Evolutionary conservation across 2,329 filamentous ascomycete genomes (phyloP).

Genomic region (Metarhizium brunneum): DNA sequence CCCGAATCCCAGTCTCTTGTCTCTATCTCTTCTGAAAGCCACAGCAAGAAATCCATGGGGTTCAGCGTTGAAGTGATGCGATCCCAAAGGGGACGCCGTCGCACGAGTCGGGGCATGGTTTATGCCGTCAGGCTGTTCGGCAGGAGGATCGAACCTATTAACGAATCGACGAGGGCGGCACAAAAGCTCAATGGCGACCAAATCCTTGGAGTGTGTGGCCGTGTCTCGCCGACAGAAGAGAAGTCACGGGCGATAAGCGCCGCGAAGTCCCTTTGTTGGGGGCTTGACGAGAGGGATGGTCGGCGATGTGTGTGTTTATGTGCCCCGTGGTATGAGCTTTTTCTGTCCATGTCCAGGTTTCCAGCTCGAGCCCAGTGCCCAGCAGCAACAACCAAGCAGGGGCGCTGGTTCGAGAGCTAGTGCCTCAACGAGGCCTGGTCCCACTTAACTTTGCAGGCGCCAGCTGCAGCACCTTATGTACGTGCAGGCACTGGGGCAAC

Average conservation of each 20-base stretch:
- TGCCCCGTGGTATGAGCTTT: not conserved
- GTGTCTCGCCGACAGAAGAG: not conserved
- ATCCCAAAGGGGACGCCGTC: slow-evolving; percentile 68
- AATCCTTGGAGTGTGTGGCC: not conserved
- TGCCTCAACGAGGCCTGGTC: not conserved
- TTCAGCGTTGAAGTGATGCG: slow-evolving; percentile 75
- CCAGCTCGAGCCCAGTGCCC: not conserved
- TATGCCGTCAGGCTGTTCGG: not conserved
- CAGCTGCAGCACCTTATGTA: not conserved
- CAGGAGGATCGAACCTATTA: not conserved
- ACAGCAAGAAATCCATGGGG: slow-evolving; percentile 81
- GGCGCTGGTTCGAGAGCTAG: too few species aligned
- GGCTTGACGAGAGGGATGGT: not conserved
- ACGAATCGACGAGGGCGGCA: not conserved
- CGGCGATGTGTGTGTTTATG: not conserved
- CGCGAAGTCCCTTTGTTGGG: not conserved
- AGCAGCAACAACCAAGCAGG: not conserved
- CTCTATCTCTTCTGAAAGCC: slow-evolving; percentile 87
- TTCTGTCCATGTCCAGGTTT: not conserved
- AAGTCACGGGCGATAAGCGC: slow-evolving; percentile 1
- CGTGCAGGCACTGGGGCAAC: too few species aligned
- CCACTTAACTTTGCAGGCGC: not conserved
- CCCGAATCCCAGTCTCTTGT: slow-evolving; percentile 85
- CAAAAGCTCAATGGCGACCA: not conserved
- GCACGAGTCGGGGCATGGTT: slow-evolving; percentile 67